Evolutionary conservation across 2,329 filamentous ascomycete species (phyloP), one percentile per base, ranked within the genome.

Genomic region (Leptographium wingfieldii): DNA sequence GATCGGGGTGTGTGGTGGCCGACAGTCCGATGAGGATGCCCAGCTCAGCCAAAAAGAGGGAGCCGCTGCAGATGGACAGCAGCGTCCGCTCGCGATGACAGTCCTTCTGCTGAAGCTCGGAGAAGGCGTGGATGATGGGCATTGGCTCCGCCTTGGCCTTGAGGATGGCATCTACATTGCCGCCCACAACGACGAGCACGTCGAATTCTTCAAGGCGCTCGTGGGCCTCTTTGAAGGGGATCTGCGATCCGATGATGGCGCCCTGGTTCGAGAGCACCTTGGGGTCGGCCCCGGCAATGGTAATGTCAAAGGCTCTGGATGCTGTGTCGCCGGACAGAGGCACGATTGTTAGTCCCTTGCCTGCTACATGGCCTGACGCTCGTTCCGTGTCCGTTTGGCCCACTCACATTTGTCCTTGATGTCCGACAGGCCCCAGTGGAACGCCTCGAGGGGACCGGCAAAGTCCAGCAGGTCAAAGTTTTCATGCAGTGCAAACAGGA

Each of bases 1-100:
- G 85, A 73, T 94, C 88, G 62, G 88, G 85, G 72, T 94, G 90
- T 61, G 88, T 92, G 64, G 90, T 95, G 66, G 88, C 89, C 35
- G 86, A 85, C 31, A 94, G 78, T 64, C 90, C 90, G 65, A 85
- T 83, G 63, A 95, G 82, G 69, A 94, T 83, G 66, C 88, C 89
- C 68, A 85, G 80, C 68, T 88, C 78, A 63, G 86, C 90, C 57
- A 92, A 82, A 74, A 92, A 82, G 69, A 92, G 82, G 52, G 86
- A 81, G 64, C 88, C 90, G 55, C 88, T 90, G 77, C 87, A 91
- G 72, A 95, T 78, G 66, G 87, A 88, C 66, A 94, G 76, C 68
- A 94, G 77, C 56, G 89, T 92, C 66, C 90, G 87, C 78, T 95
- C 90, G 68, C 87, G 87, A 68, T 78, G 79, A 14, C 89, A 87